Base-by-base conservation (phyloP, 2,329 filamentous ascomycete species). In the Trichoderma hamatum region DNA sequence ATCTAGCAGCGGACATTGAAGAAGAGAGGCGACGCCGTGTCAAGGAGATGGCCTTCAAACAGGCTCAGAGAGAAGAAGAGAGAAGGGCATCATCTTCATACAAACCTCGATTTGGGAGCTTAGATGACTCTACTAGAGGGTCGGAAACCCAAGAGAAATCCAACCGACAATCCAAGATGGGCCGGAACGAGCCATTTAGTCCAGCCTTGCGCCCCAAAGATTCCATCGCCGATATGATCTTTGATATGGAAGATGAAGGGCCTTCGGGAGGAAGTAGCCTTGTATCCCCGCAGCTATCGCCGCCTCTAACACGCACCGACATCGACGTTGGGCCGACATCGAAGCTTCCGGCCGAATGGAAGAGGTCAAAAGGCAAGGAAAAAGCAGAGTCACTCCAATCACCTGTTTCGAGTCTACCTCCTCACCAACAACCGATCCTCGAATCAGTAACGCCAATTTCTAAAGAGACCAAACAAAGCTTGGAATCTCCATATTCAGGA, bases 211-310 rank as follows among this genome's bases (percentile, higher is more conserved):
- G 88, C 67, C 85, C 90, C 1, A 93, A 89, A 74, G 85, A 85
- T 24, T 94, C 91, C 0, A 82, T 85, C 1, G 85, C 85, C 46
- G 94, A 97, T 73, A 84, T 97, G 67, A 97, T 97, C 78, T 97
- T 97, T 76, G 89, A 93, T 72, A 97, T 97, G 94, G 95, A 97
- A 69, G 94, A 96, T 46, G 93, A 94, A 54, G 85, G 84, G 11
- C 72, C 74, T 0, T 74, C 78, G 7, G 73, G 72, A 1, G 68
- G 73, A 9, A 71, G 72, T 30, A 82, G 78, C 60, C 77, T 80
- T 3, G 60, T 66, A 14, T 77, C 76, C 10, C 73, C 75, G 14
- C 63, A 68, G 14, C 68, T 71, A 7, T 71, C 73, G 32, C 71
- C 73, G 3, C 58, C 70, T 21, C 69, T 73, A 16, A 54, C 70